phyloP scores from a whole-genome alignment of 257 asterid species.

The Solanum habrochaites region DNA sequence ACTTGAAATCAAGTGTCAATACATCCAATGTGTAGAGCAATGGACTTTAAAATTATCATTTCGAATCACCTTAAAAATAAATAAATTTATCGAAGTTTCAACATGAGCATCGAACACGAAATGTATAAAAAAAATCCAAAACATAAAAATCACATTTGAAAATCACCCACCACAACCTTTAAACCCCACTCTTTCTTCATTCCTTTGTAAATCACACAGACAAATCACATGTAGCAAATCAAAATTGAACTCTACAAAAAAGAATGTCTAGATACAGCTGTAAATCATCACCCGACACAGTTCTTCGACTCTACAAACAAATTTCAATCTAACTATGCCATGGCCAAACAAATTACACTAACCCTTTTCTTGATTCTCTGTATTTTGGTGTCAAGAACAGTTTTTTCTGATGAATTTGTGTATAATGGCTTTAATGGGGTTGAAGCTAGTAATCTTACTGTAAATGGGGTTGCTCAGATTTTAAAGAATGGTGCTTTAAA shows the following conservation, averaged over 20 bases:
- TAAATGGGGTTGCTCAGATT: slow-evolving; percentile 43
- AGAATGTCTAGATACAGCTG: background rate
- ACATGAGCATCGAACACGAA: accelerated
- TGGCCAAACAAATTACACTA: slow-evolving; percentile 21
- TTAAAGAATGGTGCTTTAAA: slow-evolving; percentile 35
- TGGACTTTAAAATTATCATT: background rate
- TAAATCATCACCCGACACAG: background rate
- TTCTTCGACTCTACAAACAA: background rate
- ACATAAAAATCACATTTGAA: background rate
- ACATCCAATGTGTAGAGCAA: background rate
- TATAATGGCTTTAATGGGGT: slow-evolving; percentile 38
- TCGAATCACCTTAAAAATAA: too few relatives aligned
- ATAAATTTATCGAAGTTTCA: accelerated
- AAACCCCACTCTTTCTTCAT: background rate
- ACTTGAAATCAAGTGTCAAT: background rate
- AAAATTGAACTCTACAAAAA: background rate
- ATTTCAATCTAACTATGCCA: slow-evolving; percentile 1
- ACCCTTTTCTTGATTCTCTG: slow-evolving; percentile 6
- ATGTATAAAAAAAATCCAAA: background rate
- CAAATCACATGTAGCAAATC: background rate
- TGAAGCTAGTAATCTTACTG: slow-evolving; percentile 7
- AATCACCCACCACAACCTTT: background rate
- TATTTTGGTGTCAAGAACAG: slow-evolving; percentile 17
- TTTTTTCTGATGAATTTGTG: slow-evolving; percentile 25
- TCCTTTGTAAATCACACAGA: background rate